A percentile compares a stretch with the other conserved stretches of the same genome.
Conservation (phyloP, 2,329 filamentous ascomycete genomes). For the Rosellinia necatrix region DNA sequence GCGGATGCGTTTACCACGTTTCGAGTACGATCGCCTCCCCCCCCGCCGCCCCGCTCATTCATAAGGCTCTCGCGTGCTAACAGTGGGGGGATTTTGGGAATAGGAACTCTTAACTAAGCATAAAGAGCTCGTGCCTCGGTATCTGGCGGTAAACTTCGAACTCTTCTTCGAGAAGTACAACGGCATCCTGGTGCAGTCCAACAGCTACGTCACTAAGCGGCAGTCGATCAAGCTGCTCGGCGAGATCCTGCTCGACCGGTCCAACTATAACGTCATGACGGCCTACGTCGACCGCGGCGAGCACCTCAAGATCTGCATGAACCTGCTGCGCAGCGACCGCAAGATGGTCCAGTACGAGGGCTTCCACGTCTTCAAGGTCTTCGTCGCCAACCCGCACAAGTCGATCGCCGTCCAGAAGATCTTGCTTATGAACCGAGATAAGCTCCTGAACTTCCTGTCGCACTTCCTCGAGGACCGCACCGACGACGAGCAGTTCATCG, state of each 20-base stretch:
- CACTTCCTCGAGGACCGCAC: conserved; percentile 93
- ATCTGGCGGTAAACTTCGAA: conserved; percentile 87
- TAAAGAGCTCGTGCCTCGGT: conserved; percentile 87
- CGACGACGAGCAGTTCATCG: conserved; percentile 97
- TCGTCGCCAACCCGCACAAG: conserved; percentile 98
- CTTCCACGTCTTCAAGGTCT: conserved; percentile 99
- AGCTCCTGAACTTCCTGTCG: conserved; percentile 84
- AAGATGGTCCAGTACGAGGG: conserved; percentile 99
- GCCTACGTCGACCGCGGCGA: conserved; percentile 93
- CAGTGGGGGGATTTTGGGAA: background rate
- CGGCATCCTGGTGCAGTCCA: conserved; percentile 81
- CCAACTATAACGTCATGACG: conserved; percentile 98
- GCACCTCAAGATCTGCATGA: conserved; percentile 98
- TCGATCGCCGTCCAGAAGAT: conserved; percentile 95
- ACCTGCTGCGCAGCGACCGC: conserved; percentile 88
- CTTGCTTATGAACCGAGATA: conserved; percentile 92
- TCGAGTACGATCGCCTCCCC: conserved; percentile 59
- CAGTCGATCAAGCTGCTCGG: conserved; percentile 97
- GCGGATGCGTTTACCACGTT: conserved; percentile 98
- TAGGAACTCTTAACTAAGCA: conserved; percentile 90
- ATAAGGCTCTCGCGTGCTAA: conserved; percentile 25
- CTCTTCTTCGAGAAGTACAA: conserved; percentile 94
- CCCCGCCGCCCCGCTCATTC: background rate
- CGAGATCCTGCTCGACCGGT: conserved; percentile 89
- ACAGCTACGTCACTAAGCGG: conserved; percentile 96